Base-by-base conservation (phyloP, 2,329 filamentous ascomycete species). In the Aspergillus spinulosporus region DNA sequence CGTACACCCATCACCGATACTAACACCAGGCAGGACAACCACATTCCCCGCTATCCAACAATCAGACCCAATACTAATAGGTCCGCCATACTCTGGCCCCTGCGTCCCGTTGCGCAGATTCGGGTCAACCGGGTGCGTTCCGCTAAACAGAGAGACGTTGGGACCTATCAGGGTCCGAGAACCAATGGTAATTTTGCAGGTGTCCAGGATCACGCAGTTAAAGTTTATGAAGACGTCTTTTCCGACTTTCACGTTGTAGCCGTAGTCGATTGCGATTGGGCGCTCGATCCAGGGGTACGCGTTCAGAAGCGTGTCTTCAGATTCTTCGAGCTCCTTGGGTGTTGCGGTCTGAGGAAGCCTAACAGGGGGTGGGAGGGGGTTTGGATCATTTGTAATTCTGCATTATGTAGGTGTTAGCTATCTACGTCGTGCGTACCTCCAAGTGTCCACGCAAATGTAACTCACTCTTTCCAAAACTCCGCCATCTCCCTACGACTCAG, bases 191-290 rank as follows among this genome's bases (percentile, higher is more conserved):
- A 56, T 21, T 1, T 15, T 44, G 69, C 86, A 88, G 1, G 88
- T 92, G 69, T 95, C 90, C 26, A 94, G 75, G 68, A 90, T 87
- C 2, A 84, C 86, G 64, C 83, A 86, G 70, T 90, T 86, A 70
- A 82, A 86, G 74, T 88, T 94, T 69, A 94, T 80, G 64, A 86
- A 93, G 11, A 89, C 88, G 57, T 84, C 84, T 44, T 82, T 75
- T n/a, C 88, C 90, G 8, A 92, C 70, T 49, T 80, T 82, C 39
- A 92, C 76, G 61, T 93, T 91, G 64, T 79, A 85, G 12, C 90
- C 90, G 65, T 93, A 92, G 73, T 93, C 90, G 62, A 88, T 82
- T 44, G 78, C 82, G 52, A 93, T 78, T 0, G 89, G 89, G 0
- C 80, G 73, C 56, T 89, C 85, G 36, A 56, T 56, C 61, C 61